A percentile compares a stretch with the other conserved stretches of the same genome.
These are phyloP conservation scores for Mucor indicus DNA, from an alignment of 371 early-diverging fungal species.

Conservation along the genomic window DNA sequence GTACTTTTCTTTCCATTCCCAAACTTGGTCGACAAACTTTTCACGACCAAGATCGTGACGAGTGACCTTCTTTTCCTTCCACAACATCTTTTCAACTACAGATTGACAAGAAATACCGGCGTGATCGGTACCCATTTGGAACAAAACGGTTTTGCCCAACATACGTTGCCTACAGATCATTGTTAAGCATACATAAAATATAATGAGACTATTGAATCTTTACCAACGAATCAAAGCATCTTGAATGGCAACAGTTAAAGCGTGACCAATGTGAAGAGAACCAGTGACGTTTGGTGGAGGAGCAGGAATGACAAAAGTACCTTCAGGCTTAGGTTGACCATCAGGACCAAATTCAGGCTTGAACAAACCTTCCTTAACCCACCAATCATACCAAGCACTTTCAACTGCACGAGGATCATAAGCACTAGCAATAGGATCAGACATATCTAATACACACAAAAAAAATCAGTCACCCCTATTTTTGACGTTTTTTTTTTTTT, in stretches of 20 bases:
- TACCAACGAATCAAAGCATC: conserved; percentile 96
- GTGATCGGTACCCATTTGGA: conserved; percentile 99
- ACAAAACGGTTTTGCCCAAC: conserved; percentile 94
- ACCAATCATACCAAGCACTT: conserved; percentile 94
- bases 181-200: background rate
- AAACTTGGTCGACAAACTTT: conserved; percentile 86
- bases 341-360: conserved; percentile 79
- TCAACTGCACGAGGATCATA: conserved; percentile 96
- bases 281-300: conserved; percentile 99
- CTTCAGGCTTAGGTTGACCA: conserved; percentile 75
- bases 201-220: background rate
- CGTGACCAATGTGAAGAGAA: conserved; percentile 98
- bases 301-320: conserved; percentile 89
- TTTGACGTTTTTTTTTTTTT: conserved; percentile 12
- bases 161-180: conserved; percentile 81
- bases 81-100: conserved; percentile 96
- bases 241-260: conserved; percentile 95
- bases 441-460: conserved; percentile 75
- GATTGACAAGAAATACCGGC: conserved; percentile 99
- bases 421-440: conserved; percentile 73
- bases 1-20: conserved; percentile 97
- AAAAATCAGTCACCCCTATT: background rate
- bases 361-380: conserved; percentile 93
- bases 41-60: conserved; percentile 97
- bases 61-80: conserved; percentile 77